These are phyloP conservation scores for Pisolithus orientalis DNA, from an alignment of 768 basidiomycete genomes.

Conservation along the genomic window DNA sequence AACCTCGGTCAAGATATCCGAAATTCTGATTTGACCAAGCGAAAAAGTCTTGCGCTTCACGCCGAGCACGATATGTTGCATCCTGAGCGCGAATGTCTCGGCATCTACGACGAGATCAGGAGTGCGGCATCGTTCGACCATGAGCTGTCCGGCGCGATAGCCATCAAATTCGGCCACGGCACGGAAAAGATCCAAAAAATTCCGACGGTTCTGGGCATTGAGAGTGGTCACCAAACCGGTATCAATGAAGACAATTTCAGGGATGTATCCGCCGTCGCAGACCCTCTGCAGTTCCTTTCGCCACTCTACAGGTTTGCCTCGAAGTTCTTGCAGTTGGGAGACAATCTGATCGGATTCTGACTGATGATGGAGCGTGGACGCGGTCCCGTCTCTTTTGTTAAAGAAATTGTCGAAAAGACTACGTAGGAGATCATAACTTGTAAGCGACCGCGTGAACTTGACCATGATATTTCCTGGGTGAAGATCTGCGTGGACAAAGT, in stretches of 20 bases:
- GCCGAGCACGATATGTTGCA: conserved; percentile 90
- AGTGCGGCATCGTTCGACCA: conserved; percentile 90
- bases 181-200: conserved; percentile 95
- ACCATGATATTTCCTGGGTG: conserved; percentile 97
- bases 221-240: conserved; percentile 92
- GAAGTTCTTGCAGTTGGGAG: conserved; percentile 56
- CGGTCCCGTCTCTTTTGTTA: conserved; percentile 27
- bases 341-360: conserved; percentile 59
- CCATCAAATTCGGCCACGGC: conserved; percentile 97
- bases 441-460: conserved; percentile 87
- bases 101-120: conserved; percentile 87
- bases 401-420: conserved; percentile 55
- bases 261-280: conserved; percentile 69
- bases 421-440: conserved; percentile 56
- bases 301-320: conserved; percentile 62
- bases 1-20: conserved; percentile 87
- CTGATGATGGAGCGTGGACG: conserved; percentile 19
- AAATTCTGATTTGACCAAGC: conserved; percentile 93
- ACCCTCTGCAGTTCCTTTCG: conserved; percentile 57
- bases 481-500: conserved; percentile 91
- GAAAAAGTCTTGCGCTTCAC: conserved; percentile 98
- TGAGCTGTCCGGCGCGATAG: conserved; percentile 89
- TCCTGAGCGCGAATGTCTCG: conserved; percentile 95
- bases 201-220: conserved; percentile 71
- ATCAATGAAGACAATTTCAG: conserved; percentile 95